phyloP scores from a whole-genome alignment of 805 yeast species.

The Cyberlindnera bimundalis region DNA sequence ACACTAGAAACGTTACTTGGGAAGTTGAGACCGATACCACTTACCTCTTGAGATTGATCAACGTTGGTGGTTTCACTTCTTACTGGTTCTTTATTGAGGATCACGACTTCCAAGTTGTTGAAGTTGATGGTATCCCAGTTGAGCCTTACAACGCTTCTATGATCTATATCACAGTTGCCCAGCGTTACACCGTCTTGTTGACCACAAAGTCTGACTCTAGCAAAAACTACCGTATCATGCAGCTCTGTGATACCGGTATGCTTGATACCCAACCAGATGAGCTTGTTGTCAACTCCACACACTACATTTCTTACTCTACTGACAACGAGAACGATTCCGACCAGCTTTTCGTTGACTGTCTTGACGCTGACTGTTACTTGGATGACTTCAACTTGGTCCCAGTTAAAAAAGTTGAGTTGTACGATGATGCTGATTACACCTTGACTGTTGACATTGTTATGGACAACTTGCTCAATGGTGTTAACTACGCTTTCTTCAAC shows the following conservation, averaged over 20 bases:
- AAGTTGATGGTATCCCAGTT: constrained; percentile 87
- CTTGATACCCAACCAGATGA: constrained; percentile 70
- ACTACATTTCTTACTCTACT: constrained; percentile 58
- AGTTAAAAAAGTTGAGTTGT: constrained; percentile 46
- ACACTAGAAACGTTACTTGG: constrained; percentile 76
- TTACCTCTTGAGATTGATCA: constrained; percentile 74
- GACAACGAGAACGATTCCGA: constrained; percentile 40
- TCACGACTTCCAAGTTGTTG: constrained; percentile 82
- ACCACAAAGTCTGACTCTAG: constrained; percentile 64
- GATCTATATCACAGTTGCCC: constrained; percentile 85
- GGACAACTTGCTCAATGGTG: constrained; percentile 71
- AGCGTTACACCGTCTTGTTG: constrained; percentile 80
- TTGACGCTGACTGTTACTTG: constrained; percentile 45
- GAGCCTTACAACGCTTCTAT: constrained; percentile 67
- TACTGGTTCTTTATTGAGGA: constrained; percentile 88
- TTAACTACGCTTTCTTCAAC: constrained; percentile 75
- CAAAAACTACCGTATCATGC: constrained; percentile 78
- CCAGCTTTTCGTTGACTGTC: constrained; percentile 39
- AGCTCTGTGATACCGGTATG: constrained; percentile 77
- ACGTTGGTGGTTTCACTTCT: constrained; percentile 88
- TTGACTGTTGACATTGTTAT: constrained; percentile 69
- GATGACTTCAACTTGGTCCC: constrained; percentile 85
- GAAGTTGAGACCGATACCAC: constrained; percentile 80
- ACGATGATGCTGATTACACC: constrained; percentile 64
- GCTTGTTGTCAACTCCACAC: constrained; percentile 69